These are phyloP conservation scores for Paxillus ammoniavirescens DNA, from an alignment of 768 basidiomycete species.

Conservation along the genomic window DNA sequence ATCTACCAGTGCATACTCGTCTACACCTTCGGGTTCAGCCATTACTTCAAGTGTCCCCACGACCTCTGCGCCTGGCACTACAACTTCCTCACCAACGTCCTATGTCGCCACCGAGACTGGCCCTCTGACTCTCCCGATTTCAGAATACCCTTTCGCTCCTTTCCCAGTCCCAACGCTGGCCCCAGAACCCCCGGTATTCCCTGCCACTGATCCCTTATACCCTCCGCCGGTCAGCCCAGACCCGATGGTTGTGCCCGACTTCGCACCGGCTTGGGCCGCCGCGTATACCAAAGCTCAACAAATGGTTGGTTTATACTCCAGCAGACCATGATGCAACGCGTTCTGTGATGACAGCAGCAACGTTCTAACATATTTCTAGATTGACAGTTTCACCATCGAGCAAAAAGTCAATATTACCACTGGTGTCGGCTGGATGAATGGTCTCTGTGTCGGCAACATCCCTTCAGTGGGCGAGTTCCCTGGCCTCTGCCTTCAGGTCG, in stretches of 20 bases:
- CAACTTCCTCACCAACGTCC: conserved; percentile 7
- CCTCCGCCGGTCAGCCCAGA: conserved; percentile 54
- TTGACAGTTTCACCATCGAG: conserved; percentile 51
- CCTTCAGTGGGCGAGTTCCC: conserved; percentile 54
- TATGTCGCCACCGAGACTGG: conserved; percentile 14
- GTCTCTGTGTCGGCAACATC: conserved; percentile 72
- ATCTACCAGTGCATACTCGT: conserved; percentile 1
- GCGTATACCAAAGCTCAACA: conserved; percentile 59
- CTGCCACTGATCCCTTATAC: conserved; percentile 49
- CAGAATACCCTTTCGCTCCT: conserved; percentile 48
- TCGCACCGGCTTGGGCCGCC: conserved; percentile 50
- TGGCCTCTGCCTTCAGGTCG: conserved; percentile 69
- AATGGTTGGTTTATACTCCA: conserved; percentile 38
- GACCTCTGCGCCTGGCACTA: conserved; percentile 2
- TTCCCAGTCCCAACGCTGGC: conserved; percentile 60
- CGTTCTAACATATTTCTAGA: conserved; percentile 25
- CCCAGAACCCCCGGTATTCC: conserved; percentile 53
- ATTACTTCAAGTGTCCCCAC: neutral
- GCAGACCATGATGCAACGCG: neutral
- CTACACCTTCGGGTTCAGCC: neutral
- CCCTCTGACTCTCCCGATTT: conserved; percentile 37
- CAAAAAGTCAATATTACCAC: conserved; percentile 66
- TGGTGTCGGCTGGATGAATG: conserved; percentile 50
- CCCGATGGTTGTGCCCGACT: conserved; percentile 42
- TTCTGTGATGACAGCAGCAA: conserved; percentile 30